Percentiles rank a stretch among this genome's conserved stretches.
Conservation (phyloP, 305 asterid species). For the Nicotiana rustica region DNA sequence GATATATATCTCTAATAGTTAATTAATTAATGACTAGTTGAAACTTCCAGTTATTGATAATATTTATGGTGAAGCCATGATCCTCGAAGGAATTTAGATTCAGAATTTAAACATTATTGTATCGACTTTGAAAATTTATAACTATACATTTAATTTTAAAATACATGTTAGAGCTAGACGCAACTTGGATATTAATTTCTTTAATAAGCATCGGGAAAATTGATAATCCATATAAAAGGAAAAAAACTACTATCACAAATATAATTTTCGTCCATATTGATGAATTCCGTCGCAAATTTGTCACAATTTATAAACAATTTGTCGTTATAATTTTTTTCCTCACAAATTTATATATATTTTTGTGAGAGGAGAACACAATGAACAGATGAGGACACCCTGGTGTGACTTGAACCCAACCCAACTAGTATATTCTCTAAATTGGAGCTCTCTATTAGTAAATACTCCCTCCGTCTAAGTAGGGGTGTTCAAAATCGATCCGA, state of each 20-base stretch:
- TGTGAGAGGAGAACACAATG: too few species aligned
- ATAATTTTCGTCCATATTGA: neutral
- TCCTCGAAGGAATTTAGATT: too few species aligned
- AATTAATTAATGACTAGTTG: neutral
- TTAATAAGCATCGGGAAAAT: too few species aligned
- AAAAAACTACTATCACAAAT: neutral
- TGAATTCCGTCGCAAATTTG: neutral
- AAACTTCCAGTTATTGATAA: neutral
- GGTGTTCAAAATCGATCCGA: too few species aligned
- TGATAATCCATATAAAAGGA: too few species aligned
- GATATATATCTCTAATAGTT: neutral
- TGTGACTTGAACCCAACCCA: neutral
- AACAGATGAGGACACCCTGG: neutral
- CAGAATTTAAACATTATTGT: too few species aligned
- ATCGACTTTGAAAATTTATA: too few species aligned
- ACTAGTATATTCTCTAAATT: neutral
- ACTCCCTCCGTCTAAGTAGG: too few species aligned
- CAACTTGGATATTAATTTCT: neutral
- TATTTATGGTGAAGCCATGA: neutral
- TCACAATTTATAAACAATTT: neutral
- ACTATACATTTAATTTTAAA: too few species aligned
- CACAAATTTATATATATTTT: too few species aligned
- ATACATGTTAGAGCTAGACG: neutral
- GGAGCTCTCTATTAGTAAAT: neutral
- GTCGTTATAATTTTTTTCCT: too few species aligned